A percentile compares a stretch with the other conserved stretches of the same genome.
These are phyloP conservation scores for Phyllosticta citriasiana DNA, from an alignment of 2,329 filamentous ascomycete species.

Conservation along the genomic window DNA sequence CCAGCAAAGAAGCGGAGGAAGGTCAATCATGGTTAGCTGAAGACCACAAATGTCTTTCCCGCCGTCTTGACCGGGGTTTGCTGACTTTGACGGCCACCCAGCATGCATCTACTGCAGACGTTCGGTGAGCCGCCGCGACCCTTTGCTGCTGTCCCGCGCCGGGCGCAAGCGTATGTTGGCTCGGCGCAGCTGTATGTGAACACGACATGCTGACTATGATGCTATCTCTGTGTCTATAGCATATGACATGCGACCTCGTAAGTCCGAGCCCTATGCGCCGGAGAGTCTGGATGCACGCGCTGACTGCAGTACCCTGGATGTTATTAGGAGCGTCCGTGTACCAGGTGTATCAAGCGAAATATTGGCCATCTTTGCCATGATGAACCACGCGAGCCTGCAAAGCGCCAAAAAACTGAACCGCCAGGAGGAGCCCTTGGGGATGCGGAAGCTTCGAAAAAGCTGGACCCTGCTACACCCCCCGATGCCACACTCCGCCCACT, in stretches of 20 bases:
- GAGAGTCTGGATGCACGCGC: slow-evolving; percentile 17
- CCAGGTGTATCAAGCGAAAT: slow-evolving; percentile 94
- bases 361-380: slow-evolving; percentile 98
- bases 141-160: slow-evolving; percentile 5
- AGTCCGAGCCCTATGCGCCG: slow-evolving; percentile 14
- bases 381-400: slow-evolving; percentile 78
- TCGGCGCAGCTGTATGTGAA: slow-evolving; percentile 9
- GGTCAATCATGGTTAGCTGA: slow-evolving; percentile 40
- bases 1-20: slow-evolving; percentile 41
- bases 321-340: slow-evolving; percentile 81
- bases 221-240: slow-evolving; percentile 22
- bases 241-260: slow-evolving; percentile 46
- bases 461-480: slow-evolving; percentile 19
- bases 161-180: neutral
- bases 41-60: slow-evolving; percentile 16
- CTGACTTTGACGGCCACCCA: slow-evolving; percentile 22
- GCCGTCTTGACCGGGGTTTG: slow-evolving; percentile 13
- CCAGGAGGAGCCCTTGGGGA: slow-evolving; percentile 25
- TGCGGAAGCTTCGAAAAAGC: slow-evolving; percentile 18
- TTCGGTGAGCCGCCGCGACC: slow-evolving; percentile 32
- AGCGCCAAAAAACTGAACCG: slow-evolving; percentile 58
- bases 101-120: slow-evolving; percentile 45
- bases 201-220: slow-evolving; percentile 23
- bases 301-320: slow-evolving; percentile 24
- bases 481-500: slow-evolving; percentile 16